Evolutionary conservation across 2,329 filamentous ascomycete genomes (phyloP), one percentile per base, ranked within the genome.

Genomic region (Ophiostoma sp.): DNA sequence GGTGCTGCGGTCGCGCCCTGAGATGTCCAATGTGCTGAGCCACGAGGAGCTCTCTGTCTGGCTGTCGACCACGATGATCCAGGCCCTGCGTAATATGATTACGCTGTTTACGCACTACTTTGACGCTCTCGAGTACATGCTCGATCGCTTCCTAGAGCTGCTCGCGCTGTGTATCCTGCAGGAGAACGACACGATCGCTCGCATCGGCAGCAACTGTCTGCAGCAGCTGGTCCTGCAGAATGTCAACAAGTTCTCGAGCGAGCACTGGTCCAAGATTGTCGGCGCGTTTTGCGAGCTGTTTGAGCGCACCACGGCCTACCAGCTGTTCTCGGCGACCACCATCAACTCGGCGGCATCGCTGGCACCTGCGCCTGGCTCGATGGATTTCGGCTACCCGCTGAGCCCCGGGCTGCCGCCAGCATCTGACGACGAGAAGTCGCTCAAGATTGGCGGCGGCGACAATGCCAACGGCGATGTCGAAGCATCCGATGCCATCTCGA

Each of bases 41-140:
- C 93, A 97, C 74, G 96, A 99, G 78, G 95, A 99, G 76, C 84
- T 98, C 27, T 98, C 95, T 0, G 95, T 99, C 2, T 99, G 95
- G 95, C 84, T 99, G 38, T 98, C 95, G 0, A 99, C 95, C 0
- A 99, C 95, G 8, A 97, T 99, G 92, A 99, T 99, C 55, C 95
- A 99, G 77, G 95, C 95, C 1, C 82, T 99, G 68, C 89, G 95
- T 69, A 97, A 98, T 79, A 97, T 99, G 91, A 98, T 99, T 74
- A 94, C 92, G 0, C 85, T 99, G 38, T 99, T 99, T 78, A 99
- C 96, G 0, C 96, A 99, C 78, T 99, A 98, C 79, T 99, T 99
- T 72, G 92, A 96, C 69, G 89, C 93, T 0, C 81, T 99, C 9
- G 93, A 98, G 79, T 96, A 97, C 76, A 99, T 99, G 95, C 85